Base-by-base conservation (phyloP, 495 filamentous ascomycete genomes). In the Podospora australis region DNA sequence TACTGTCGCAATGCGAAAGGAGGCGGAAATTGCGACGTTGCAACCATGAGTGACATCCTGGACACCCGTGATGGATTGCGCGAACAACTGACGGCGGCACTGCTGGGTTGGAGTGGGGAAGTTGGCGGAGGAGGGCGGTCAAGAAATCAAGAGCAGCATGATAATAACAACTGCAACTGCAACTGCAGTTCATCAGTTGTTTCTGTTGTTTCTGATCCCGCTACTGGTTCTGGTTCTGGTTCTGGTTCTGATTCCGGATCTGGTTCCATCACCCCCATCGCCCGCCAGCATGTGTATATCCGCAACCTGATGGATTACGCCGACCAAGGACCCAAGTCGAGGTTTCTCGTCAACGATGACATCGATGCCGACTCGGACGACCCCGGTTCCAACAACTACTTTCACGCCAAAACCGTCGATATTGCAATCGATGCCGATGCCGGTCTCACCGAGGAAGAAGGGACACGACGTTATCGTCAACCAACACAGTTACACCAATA, bases 1-100 rank as follows among this genome's bases (percentile, higher is more conserved):
- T 36, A n/a, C n/a, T n/a, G 32, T 36, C 22, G 20, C 25, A n/a
- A 41, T 32, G 22, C 46, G 6, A 14, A 23, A 39, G 19, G 22
- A 19, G n/a, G 32, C 42, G 41, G 52, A 54, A 50, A 55, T 50
- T 55, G 35, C 52, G 29, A 51, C 43, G 52, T 54, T 36, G 48
- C 47, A 50, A 38, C 24, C 42, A 50, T 48, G 53, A 39, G 46
- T 40, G 16, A 25, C 29, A 44, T 45, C 25, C 48, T 51, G 25
- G 38, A 55, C 17, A n/a, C n/a, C n/a, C n/a, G n/a, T n/a, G 16
- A 47, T 39, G 44, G 20, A 19, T 19, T 45, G 44, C 28, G 44
- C 11, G 44, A 51, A 11, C 36, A 51, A 20, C 34, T 48, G 38
- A 21, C 43, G 16, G 43, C 47, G 23, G 39, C 50, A 2, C 6